Percentiles rank a stretch among this genome's conserved stretches.
Conservation (phyloP, 140 eudicot species). For the Erigeron philadelphicus region DNA sequence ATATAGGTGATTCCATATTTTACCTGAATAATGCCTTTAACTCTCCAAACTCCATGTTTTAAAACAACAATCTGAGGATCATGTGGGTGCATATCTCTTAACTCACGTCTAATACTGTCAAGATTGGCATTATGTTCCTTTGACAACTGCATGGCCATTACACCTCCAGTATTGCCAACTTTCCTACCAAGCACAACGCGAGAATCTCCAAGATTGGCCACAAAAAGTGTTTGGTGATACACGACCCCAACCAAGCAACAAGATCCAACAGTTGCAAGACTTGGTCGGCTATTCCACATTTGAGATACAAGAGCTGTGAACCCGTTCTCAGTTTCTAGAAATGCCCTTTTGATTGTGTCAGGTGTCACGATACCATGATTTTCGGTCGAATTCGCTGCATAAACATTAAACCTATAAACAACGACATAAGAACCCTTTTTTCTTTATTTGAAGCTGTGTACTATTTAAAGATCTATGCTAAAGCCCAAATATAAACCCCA, state of each 20-base stretch:
- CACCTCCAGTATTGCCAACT: conserved; percentile 31
- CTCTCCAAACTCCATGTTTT: conserved; percentile 66
- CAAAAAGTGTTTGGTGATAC: conserved; percentile 50
- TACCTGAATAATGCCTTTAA: conserved; percentile 68
- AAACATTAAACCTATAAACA: conserved; percentile 37
- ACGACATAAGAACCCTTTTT: conserved; percentile 17
- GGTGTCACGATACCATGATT: conserved; percentile 50
- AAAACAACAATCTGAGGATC: conserved; percentile 70
- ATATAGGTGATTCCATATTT: neutral
- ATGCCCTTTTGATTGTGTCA: conserved; percentile 52
- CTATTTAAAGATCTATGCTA: neutral
- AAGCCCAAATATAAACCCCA: neutral
- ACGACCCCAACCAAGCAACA: conserved; percentile 79
- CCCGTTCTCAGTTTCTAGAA: conserved; percentile 57
- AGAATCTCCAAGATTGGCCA: conserved; percentile 84
- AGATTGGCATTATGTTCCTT: conserved; percentile 70
- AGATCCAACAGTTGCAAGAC: conserved; percentile 61
- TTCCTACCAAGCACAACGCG: conserved; percentile 68
- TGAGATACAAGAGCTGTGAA: conserved; percentile 47
- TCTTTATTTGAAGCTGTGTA: conserved; percentile 11
- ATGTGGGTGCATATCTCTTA: conserved; percentile 57
- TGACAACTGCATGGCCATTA: conserved; percentile 66
- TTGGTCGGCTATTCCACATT: conserved; percentile 48
- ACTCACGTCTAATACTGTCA: conserved; percentile 47
- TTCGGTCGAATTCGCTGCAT: conserved; percentile 52